Base-by-base conservation (phyloP, 2,329 filamentous ascomycete species). In the Penicillium sp. region DNA sequence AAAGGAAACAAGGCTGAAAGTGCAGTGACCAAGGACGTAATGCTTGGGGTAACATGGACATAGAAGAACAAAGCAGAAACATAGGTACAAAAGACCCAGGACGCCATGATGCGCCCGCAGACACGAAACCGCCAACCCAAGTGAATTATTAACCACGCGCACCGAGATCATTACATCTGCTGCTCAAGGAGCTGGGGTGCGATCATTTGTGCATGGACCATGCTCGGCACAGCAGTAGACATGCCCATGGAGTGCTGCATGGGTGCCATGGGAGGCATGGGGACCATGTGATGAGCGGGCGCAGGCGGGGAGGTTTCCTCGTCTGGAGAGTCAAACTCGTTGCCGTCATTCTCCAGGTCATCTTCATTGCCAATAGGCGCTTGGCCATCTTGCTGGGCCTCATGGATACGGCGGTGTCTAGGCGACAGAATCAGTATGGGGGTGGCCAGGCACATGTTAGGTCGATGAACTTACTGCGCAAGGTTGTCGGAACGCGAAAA, bases 401-500 rank as follows among this genome's bases (percentile, higher is more conserved):
- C 93, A 68, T 96, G 90, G 55, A 88, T 95, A 57, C 75, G 76
- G 61, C 74, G 76, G 67, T 85, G 81, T 62, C 78, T 81, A 18
- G 51, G 47, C 43, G 47, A 41, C 32, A 28, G 39, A 37, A 63
- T 72, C 60, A 77, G 62, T 40, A 25, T 35, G 34, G 30, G 31
- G 31, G 31, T n/a, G 16, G 17, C 11, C 30, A 32, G 30, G 8
- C 9, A 8, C 13, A 9, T 15, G 27, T 15, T 16, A n/a, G 7
- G 6, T 20, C 12, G 39, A 38, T 13, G 18, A 42, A 66, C 75
- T 67, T 87, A 94, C 85, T 98, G 92, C 66, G 92, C 92, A 69
- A 98, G 84, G 67, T 98, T 98, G 73, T 98, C 92, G 60, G 90
- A 96, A 70, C 92, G 78, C 43, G 92, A 96, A 68, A 98, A 98